phyloP scores from a whole-genome alignment of 352 stramenopile genomes.

The Phytophthora sojae region DNA sequence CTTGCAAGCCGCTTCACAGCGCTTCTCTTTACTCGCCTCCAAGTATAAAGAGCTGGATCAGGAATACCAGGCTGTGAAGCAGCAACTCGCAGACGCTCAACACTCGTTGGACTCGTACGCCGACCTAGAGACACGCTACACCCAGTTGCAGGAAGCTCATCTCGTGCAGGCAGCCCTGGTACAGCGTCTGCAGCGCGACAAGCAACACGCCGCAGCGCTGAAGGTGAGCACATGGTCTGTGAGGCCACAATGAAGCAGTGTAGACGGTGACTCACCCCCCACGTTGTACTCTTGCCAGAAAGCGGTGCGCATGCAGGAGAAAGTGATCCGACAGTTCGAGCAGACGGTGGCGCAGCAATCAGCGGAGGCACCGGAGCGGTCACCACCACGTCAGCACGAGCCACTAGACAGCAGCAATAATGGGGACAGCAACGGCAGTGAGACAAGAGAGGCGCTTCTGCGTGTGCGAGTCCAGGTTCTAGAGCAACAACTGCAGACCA shows the following conservation, averaged over 20 bases:
- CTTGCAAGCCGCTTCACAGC: constrained; percentile 46
- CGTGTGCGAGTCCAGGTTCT: constrained; percentile 68
- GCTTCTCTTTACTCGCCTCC: constrained; percentile 58
- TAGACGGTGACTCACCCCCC: constrained; percentile 7
- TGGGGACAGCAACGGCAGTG: constrained; percentile 5
- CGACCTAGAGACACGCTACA: constrained; percentile 58
- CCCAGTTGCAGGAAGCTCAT: constrained; percentile 77
- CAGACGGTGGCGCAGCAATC: constrained; percentile 58
- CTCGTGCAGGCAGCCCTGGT: constrained; percentile 69
- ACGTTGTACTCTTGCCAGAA: constrained; percentile 42
- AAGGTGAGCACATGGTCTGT: constrained; percentile 37
- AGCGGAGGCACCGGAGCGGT: constrained; percentile 10
- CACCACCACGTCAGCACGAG: constrained; percentile 5
- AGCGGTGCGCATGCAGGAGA: constrained; percentile 78
- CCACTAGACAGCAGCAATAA: not conserved
- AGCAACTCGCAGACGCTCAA: constrained; percentile 48
- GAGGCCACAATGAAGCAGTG: not conserved
- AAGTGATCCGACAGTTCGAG: constrained; percentile 84
- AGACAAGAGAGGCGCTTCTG: constrained; percentile 37
- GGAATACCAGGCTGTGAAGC: constrained; percentile 40
- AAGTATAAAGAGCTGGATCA: constrained; percentile 77
- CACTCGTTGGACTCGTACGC: constrained; percentile 34
- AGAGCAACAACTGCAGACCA: constrained; percentile 73
- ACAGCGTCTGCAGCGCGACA: constrained; percentile 76
- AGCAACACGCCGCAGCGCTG: constrained; percentile 55